Percentiles rank a stretch among this genome's conserved stretches.
Conservation (phyloP, 2,329 filamentous ascomycete genomes). For the Daldinia sp. region DNA sequence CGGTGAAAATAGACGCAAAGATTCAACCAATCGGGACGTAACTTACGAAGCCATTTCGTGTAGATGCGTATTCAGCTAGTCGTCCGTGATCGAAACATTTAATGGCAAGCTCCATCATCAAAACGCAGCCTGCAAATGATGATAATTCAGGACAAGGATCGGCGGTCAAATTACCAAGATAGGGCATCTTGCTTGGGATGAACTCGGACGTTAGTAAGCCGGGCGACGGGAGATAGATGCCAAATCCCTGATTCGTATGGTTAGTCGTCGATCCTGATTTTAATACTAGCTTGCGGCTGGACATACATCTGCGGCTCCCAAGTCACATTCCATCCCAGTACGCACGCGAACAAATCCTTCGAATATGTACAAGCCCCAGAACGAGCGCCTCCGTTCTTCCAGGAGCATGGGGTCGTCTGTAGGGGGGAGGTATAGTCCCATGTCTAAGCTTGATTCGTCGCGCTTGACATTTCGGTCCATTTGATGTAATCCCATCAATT, state of each 20-base stretch:
- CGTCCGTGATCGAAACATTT: slow-evolving; percentile 15
- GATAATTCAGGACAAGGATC: slow-evolving; percentile 11
- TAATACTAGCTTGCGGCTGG: background rate
- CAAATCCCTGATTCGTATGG: slow-evolving; percentile 5
- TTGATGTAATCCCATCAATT: slow-evolving; percentile 14
- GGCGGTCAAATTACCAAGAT: slow-evolving; percentile 5
- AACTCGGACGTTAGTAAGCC: slow-evolving; percentile 17
- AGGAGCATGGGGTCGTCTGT: slow-evolving; percentile 12
- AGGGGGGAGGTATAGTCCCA: slow-evolving; percentile 10
- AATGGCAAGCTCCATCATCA: slow-evolving; percentile 15
- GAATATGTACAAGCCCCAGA: slow-evolving; percentile 13
- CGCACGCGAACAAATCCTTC: slow-evolving; percentile 14
- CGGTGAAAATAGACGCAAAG: background rate
- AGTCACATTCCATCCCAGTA: slow-evolving; percentile 15
- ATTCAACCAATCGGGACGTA: background rate
- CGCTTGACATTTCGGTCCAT: slow-evolving; percentile 12
- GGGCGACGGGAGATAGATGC: slow-evolving; percentile 16
- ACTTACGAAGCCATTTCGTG: slow-evolving; percentile 12
- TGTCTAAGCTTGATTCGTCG: background rate
- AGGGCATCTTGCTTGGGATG: slow-evolving; percentile 9
- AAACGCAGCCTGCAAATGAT: slow-evolving; percentile 13
- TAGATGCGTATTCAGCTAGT: background rate
- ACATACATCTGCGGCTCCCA: slow-evolving; percentile 12
- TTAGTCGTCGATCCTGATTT: slow-evolving; percentile 7
- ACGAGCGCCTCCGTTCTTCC: slow-evolving; percentile 16